Percentiles rank a stretch among this genome's conserved stretches.
phyloP scores from a whole-genome alignment of 768 basidiomycete genomes.

The Pleurotus giganteus region DNA sequence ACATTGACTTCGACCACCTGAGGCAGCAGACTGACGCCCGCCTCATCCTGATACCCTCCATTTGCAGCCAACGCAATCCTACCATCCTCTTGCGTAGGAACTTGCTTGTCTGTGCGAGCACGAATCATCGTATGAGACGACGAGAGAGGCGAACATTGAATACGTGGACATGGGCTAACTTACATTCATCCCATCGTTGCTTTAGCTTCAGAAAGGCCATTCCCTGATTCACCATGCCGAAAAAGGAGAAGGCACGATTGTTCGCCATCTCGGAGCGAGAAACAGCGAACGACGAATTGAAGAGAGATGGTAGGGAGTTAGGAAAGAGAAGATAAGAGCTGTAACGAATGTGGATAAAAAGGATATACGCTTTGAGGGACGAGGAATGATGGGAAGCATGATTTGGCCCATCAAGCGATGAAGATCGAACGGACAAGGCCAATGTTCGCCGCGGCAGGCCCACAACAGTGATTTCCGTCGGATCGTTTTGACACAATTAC shows the following conservation, averaged over 20 bases:
- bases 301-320: neutral
- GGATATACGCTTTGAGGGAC: neutral
- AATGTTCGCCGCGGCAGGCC: neutral
- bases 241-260: slow-evolving; percentile 30
- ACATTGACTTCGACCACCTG: slow-evolving; percentile 12
- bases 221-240: slow-evolving; percentile 39
- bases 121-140: neutral
- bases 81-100: slow-evolving; percentile 42
- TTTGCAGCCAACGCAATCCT: slow-evolving; percentile 26
- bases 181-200: slow-evolving; percentile 45
- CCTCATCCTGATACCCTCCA: slow-evolving; percentile 19
- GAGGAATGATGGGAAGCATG: neutral
- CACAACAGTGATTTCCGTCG: neutral
- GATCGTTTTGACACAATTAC: no score
- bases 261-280: neutral
- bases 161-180: slow-evolving; percentile 5
- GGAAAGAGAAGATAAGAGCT: neutral
- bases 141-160: neutral
- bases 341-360: neutral
- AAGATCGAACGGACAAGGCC: neutral
- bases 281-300: neutral
- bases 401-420: neutral
- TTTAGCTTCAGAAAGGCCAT: slow-evolving; percentile 49
- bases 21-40: slow-evolving; percentile 28
- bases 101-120: slow-evolving; percentile 35